Evolutionary conservation across 1,139 yeast species (phyloP).

Genomic region (Blastobotrys arbuscula): DNA sequence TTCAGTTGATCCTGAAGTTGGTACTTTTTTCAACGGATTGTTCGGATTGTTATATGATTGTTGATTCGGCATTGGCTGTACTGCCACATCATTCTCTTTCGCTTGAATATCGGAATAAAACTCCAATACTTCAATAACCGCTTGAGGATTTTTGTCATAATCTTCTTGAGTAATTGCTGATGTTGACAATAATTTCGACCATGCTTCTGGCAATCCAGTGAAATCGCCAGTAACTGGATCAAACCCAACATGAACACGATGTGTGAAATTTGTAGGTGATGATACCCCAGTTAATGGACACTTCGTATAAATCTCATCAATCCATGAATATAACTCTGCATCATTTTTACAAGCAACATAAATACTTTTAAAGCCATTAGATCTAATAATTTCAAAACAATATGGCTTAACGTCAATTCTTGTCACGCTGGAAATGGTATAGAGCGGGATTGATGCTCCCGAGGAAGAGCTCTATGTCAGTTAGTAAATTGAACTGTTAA

Average conservation of each 20-base stretch:
- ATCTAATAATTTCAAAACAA: constrained; percentile 75
- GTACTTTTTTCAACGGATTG: not conserved
- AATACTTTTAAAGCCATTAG: constrained; percentile 50
- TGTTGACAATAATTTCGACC: constrained; percentile 39
- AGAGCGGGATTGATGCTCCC: constrained; percentile 47
- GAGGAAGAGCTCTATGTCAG: constrained; percentile 20
- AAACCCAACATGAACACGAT: constrained; percentile 43
- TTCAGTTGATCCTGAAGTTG: constrained; percentile 11
- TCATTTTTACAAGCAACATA: constrained; percentile 73
- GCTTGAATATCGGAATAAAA: constrained; percentile 45
- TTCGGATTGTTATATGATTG: not conserved
- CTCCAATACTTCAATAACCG: constrained; percentile 80
- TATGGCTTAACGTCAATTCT: constrained; percentile 62
- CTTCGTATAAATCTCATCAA: constrained; percentile 81
- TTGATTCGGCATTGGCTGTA: constrained; percentile 6
- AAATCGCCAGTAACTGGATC: constrained; percentile 42
- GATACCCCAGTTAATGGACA: constrained; percentile 76
- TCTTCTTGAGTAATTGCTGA: constrained; percentile 44
- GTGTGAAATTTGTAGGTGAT: constrained; percentile 42
- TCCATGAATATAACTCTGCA: constrained; percentile 82
- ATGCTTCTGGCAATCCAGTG: constrained; percentile 42
- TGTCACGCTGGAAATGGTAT: constrained; percentile 51
- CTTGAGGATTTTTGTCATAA: constrained; percentile 42
- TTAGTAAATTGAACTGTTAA: not conserved
- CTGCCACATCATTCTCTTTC: constrained; percentile 4